Percentiles rank a stretch among this genome's conserved stretches.
phyloP scores from a whole-genome alignment of 768 basidiomycete genomes.

The Podaxis sp. region DNA sequence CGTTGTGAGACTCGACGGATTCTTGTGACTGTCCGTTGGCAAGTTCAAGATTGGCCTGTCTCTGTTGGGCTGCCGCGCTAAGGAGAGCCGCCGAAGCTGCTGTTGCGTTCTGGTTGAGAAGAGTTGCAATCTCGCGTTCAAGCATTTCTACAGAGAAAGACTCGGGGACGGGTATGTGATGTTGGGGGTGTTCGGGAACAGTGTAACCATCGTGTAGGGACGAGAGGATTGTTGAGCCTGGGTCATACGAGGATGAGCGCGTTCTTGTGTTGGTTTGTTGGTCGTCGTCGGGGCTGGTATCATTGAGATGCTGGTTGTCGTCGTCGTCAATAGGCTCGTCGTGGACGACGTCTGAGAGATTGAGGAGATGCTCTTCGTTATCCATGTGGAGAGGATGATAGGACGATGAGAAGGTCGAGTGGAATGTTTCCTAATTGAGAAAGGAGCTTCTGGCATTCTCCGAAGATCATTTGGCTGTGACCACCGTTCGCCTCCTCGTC shows the following conservation, averaged over 20 bases:
- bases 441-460: slow-evolving; percentile 5
- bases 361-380: slow-evolving; percentile 65
- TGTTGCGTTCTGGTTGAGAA: slow-evolving; percentile 75
- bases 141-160: slow-evolving; percentile 70
- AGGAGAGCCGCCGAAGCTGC: slow-evolving; percentile 65
- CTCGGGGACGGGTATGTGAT: slow-evolving; percentile 40
- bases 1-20: slow-evolving; percentile 25
- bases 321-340: slow-evolving; percentile 73
- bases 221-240: slow-evolving; percentile 36
- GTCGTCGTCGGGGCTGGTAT: slow-evolving; percentile 26
- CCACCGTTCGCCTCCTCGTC: neutral
- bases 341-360: slow-evolving; percentile 83
- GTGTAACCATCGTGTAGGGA: slow-evolving; percentile 36
- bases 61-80: slow-evolving; percentile 67
- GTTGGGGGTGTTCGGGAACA: slow-evolving; percentile 35
- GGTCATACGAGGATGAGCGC: slow-evolving; percentile 26
- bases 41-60: slow-evolving; percentile 47
- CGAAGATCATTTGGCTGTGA: neutral
- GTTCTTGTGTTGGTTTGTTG: slow-evolving; percentile 29
- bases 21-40: slow-evolving; percentile 27
- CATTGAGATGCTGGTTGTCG: slow-evolving; percentile 32
- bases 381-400: slow-evolving; percentile 34
- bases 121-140: slow-evolving; percentile 73
- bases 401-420: slow-evolving; percentile 13
- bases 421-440: slow-evolving; percentile 17